Evolutionary conservation across 768 basidiomycete species (phyloP).

Genomic region (Termitomyces sp.): DNA sequence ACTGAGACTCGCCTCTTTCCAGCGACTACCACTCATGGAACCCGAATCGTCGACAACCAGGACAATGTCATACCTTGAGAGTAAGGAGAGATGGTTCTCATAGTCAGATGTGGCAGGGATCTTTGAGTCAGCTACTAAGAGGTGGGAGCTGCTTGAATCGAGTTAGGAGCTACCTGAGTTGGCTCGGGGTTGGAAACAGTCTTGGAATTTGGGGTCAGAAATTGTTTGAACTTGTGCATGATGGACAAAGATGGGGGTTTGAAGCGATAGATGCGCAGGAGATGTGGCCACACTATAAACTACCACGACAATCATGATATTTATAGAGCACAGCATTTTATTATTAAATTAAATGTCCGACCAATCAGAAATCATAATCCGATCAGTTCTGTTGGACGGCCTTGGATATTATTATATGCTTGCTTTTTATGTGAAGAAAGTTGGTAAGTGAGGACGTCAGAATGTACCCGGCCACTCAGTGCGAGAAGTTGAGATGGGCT

Average conservation of each 20-base stretch:
- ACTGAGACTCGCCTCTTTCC: constrained; percentile 37
- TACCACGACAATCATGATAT: no score
- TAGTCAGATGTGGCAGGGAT: not conserved
- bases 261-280: no score
- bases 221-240: not conserved
- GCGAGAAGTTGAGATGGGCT: no score
- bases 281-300: no score
- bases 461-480: no score
- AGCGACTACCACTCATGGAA: constrained; percentile 44
- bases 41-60: constrained; percentile 53
- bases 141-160: not conserved
- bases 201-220: not conserved
- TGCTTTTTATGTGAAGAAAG: no score
- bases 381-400: no score
- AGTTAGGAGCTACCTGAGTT: not conserved
- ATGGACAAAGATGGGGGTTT: not conserved
- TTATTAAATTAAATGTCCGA: no score
- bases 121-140: not conserved
- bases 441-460: no score
- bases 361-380: no score
- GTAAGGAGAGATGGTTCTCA: constrained; percentile 7
- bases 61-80: constrained; percentile 45
- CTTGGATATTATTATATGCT: no score
- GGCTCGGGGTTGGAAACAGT: not conserved
- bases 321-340: no score